Base-by-base conservation (phyloP, 2,329 filamentous ascomycete genomes). In the Curvularia sp. region DNA sequence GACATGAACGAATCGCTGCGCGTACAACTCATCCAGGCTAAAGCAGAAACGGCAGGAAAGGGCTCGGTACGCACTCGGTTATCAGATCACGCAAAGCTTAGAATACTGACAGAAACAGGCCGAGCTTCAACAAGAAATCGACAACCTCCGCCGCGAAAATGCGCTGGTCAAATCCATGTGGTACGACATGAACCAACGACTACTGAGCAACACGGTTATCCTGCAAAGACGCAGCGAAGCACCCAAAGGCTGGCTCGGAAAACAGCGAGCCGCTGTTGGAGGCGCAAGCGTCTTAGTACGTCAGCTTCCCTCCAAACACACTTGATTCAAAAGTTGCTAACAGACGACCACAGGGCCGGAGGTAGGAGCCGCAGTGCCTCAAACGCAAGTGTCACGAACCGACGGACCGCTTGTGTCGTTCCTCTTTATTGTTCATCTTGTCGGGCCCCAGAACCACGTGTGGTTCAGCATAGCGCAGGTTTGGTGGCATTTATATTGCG, bases 191-290 rank as follows among this genome's bases (percentile, higher is more conserved):
- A 88, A 89, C 26, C 88, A 84, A 72, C 84, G 92, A 51, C 78
- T 96, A 66, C 91, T 95, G 78, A 93, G 90, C 79, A 94, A 93
- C 75, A 90, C 91, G 62, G 89, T 94, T 42, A 87, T 91, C 54
- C 79, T 96, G 62, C 89, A 93, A 72, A 82, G 92, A 65, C 84
- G 90, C 66, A 86, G 87, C 67, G 90, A 94, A 68, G 85, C 85
- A 66, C 89, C 91, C 13, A 89, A 87, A 78, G 93, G 90, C 78
- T 96, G 91, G 90, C 79, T 96, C 68, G 91, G 91, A 71, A 93
- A 91, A 81, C 91, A 95, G 83, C 85, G 91, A 73, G 72, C 66
- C n/a, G 68, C 78, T 51, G 79, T 81, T n/a, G 73, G 72, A 7
- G 72, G 68, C 41, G 61, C 62, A 41, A 62, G 62, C 39, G 64